Percentiles rank a stretch among this genome's conserved stretches.
phyloP scores from a whole-genome alignment of 139 green algal species.

The Chlamydomonas applanata region DNA sequence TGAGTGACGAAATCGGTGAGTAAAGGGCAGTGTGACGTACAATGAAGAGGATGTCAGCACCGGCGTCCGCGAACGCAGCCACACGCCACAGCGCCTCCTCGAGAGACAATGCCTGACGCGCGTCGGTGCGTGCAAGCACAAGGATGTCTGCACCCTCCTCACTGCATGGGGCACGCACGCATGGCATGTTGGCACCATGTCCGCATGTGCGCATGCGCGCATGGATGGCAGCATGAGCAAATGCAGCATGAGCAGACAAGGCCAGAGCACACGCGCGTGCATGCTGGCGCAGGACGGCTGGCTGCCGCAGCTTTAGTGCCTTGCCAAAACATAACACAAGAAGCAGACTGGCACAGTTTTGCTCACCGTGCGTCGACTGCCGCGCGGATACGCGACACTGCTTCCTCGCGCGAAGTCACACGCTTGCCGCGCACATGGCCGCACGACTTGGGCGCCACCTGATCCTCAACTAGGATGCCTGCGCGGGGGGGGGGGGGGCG shows the following conservation, averaged over 20 bases:
- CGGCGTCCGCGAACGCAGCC: conserved; percentile 80
- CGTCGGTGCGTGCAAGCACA: conserved; percentile 84
- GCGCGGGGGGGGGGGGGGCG: no score
- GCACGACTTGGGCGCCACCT: conserved; percentile 86
- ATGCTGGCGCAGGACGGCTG: no score
- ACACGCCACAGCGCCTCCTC: conserved; percentile 80
- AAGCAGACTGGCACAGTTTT: no score
- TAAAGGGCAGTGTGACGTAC: no score
- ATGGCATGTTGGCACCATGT: no score
- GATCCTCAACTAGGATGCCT: conserved; percentile 94
- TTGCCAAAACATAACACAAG: not conserved
- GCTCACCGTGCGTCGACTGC: conserved; percentile 73
- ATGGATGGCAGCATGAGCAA: not conserved
- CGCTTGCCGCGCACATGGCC: conserved; percentile 86
- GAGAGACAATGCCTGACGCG: conserved; percentile 67
- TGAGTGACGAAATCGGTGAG: no score
- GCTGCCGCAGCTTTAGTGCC: no score
- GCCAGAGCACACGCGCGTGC: not conserved
- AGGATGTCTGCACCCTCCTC: conserved; percentile 87
- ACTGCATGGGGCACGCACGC: no score
- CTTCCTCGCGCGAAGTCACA: conserved; percentile 82
- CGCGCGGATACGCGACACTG: conserved; percentile 74
- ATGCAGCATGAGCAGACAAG: not conserved
- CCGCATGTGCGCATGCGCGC: no score
- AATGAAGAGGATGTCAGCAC: conserved; percentile 94